These are phyloP conservation scores for Aureobasidium melanogenum DNA, from an alignment of 2,329 filamentous ascomycete species.

Conservation along the genomic window DNA sequence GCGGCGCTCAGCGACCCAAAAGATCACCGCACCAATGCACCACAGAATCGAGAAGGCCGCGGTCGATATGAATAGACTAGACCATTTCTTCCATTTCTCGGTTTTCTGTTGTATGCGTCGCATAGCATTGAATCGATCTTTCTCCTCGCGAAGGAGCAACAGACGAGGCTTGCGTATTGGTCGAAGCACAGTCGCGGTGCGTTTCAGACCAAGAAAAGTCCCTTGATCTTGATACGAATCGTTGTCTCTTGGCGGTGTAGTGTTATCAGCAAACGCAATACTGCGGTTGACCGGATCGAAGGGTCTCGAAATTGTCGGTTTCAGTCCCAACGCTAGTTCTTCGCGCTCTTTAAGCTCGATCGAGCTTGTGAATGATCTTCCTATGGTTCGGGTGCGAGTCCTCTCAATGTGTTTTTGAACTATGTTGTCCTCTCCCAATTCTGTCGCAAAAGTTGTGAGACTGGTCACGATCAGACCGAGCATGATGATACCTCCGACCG, in stretches of 20 bases:
- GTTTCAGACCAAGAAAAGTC: background rate
- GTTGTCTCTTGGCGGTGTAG: background rate
- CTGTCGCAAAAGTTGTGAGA: slow-evolving; percentile 57
- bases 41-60: slow-evolving; percentile 65
- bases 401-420: slow-evolving; percentile 50
- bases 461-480: slow-evolving; percentile 76
- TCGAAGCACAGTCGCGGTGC: slow-evolving; percentile 15
- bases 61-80: slow-evolving; percentile 59
- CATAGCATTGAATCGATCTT: slow-evolving; percentile 44
- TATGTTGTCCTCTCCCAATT: slow-evolving; percentile 54
- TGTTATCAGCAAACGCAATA: slow-evolving; percentile 7
- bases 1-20: slow-evolving; percentile 51
- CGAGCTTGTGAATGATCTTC: slow-evolving; percentile 45
- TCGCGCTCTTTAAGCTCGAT: slow-evolving; percentile 36
- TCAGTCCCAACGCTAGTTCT: slow-evolving; percentile 15
- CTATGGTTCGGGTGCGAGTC: slow-evolving; percentile 45
- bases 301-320: slow-evolving; percentile 17
- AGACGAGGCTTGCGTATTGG: slow-evolving; percentile 34
- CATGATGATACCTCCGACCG: slow-evolving; percentile 74
- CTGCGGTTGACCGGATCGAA: slow-evolving; percentile 15
- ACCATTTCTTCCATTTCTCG: slow-evolving; percentile 61
- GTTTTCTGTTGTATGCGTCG: slow-evolving; percentile 64
- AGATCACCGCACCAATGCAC: slow-evolving; percentile 71
- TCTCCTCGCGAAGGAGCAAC: slow-evolving; percentile 46
- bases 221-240: background rate